Base-by-base conservation (phyloP, 2,329 filamentous ascomycete species). In the Trematosphaeria pertusa region DNA sequence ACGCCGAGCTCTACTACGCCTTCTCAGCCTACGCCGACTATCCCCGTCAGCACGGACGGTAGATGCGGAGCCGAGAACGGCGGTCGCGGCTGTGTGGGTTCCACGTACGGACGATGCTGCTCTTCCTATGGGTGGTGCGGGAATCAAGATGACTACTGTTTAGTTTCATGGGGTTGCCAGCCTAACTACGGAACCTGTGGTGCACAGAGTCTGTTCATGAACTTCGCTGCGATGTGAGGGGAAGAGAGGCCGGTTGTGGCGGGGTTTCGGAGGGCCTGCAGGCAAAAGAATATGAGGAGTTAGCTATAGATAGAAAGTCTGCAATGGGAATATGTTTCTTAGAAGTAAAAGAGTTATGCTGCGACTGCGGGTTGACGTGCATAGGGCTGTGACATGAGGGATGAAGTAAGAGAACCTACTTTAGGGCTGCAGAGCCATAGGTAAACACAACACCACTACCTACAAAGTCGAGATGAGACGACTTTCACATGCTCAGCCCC, bases 71-170 rank as follows among this genome's bases (percentile, higher is more conserved):
- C 52, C 8, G 8, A 28, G 14, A 58, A 58, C 34, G 62, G n/a
- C n/a, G n/a, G 61, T 0, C 49, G 48, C 17, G 53, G 55, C 2
- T 68, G 63, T 46, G 43, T 38, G 8, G 61, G 62, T 0, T 61
- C 54, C 3, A 59, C 52, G 6, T 64, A 52, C 39, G 64, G 64
- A 9, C 38, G 50, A 20, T 66, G 64, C 38, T 68, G 64, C 34
- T 59, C 54, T 6, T 52, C 54, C 18, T 68, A 67, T 42, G 58
- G 58, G 2, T 64, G 55, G 53, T 66, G 61, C 46, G 62, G 62
- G 0, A 49, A 38, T 26, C 18, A 48, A 15, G 44, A 54, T 18
- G 56, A 64, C 28, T 64, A 60, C 35, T 66, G 61, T 44, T 46
- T 51, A 10, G 10, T 48, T 11, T 38, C 38, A 8, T 62, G 48